phyloP scores from a whole-genome alignment of 75 land plant species.

The Isoetes taiwanensis region DNA sequence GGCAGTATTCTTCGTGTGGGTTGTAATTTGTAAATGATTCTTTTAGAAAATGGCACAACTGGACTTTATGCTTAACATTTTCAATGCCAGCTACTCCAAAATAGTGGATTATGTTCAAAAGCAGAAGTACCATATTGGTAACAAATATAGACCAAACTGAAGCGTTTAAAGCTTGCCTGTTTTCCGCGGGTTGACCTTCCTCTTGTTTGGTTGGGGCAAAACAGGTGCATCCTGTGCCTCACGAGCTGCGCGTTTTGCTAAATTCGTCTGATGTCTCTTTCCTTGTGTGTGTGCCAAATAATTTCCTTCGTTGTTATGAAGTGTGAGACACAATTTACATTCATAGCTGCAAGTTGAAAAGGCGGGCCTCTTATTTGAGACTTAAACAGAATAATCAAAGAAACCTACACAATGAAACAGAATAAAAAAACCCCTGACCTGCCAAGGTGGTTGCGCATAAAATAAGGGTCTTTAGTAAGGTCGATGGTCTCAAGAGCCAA shows the following conservation, averaged over 20 bases:
- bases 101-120: too few relatives aligned
- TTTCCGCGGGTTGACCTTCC: constrained; percentile 54
- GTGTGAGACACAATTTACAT: constrained; percentile 89
- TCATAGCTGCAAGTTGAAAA: constrained; percentile 59
- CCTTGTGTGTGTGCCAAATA: constrained; percentile 99
- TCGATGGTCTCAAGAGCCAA: constrained; percentile 96
- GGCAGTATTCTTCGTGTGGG: too few relatives aligned
- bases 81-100: too few relatives aligned
- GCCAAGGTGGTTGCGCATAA: constrained; percentile 97
- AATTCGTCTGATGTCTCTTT: constrained; percentile 94
- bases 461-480: constrained; percentile 98
- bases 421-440: constrained; percentile 29
- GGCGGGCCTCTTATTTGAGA: background rate
- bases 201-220: constrained; percentile 89
- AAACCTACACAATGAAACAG: background rate
- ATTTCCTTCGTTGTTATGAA: constrained; percentile 98
- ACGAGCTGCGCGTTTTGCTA: constrained; percentile 92
- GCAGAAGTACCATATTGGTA: too few relatives aligned
- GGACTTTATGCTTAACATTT: too few relatives aligned
- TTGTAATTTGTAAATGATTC: too few relatives aligned
- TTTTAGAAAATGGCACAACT: too few relatives aligned
- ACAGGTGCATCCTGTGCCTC: constrained; percentile 98
- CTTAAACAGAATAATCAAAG: background rate
- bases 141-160: too few relatives aligned
- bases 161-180: constrained; percentile 42